phyloP scores from a whole-genome alignment of 495 filamentous ascomycete genomes.

The Talaromyces liani region DNA sequence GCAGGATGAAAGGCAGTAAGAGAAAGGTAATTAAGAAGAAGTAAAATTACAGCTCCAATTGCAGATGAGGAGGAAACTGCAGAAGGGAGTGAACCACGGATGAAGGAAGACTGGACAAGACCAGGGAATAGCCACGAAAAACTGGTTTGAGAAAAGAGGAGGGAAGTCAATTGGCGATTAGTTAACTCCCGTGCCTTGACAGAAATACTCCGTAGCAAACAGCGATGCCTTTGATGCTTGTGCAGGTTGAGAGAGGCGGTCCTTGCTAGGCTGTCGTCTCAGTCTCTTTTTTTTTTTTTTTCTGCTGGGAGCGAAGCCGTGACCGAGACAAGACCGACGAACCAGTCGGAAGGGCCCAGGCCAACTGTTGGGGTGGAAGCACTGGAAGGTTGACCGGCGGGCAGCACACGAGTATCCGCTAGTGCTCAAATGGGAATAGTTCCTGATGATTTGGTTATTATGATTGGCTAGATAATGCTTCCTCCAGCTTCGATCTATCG shows the following conservation, averaged over 20 bases:
- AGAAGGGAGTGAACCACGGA: not conserved
- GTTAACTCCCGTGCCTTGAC: not conserved
- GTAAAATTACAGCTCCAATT: not conserved
- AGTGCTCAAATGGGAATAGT: not conserved
- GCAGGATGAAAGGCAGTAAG: not conserved
- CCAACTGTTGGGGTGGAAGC: constrained; percentile 11
- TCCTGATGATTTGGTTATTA: not conserved
- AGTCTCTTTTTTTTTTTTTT: not conserved
- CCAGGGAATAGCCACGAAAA: constrained; percentile 1
- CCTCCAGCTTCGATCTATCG: not conserved
- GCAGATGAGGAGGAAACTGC: not conserved
- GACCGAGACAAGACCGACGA: not conserved
- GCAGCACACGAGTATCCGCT: not conserved
- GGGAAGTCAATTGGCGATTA: constrained; percentile 23
- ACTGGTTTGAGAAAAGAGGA: constrained; percentile 23
- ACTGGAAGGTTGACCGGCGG: not conserved
- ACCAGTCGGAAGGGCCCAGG: constrained; percentile 4
- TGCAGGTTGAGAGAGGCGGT: not conserved
- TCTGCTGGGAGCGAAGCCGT: not conserved
- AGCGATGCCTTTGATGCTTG: not conserved
- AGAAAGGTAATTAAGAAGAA: not conserved
- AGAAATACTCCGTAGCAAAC: not conserved
- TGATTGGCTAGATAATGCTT: not conserved
- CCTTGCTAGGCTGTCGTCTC: not conserved
- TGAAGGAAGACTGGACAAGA: constrained; percentile 8